Base-by-base conservation (phyloP, 2,329 filamentous ascomycete genomes). In the Nemania sp. region DNA sequence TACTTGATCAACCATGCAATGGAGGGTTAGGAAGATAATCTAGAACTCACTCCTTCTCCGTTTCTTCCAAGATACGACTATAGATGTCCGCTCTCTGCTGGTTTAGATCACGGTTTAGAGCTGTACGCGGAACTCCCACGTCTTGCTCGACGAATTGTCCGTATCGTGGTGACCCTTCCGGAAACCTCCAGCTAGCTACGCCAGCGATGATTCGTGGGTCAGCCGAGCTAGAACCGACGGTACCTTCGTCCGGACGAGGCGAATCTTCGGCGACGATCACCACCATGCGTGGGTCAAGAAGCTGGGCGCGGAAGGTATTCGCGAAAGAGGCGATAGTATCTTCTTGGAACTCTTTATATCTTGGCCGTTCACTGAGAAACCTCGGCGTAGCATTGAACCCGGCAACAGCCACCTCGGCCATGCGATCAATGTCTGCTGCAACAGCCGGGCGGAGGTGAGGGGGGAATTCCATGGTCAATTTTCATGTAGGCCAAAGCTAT, bases 301-400 rank as follows among this genome's bases (percentile, higher is more conserved):
- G 49, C 32, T 60, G 43, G 41, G 43, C 3, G 32, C 43, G 43
- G 57, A 35, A 60, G 35, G 51, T 51, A 18, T 60, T 60, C 49
- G 26, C n/a, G 51, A 51, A 60, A 6, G 27, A 60, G 18, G 57
- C 43, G 22, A 60, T n/a, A 5, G 43, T 43, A 24, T 60, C 43
- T 18, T 49, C 27, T 4, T 18, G 32, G n/a, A 51, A 52, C 1
- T 51, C 57, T 20, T 8, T n/a, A 52, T 60, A 38, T 35, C 27
- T 10, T 22, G 57, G 57, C 57, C 57, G 57, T 51, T 51, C 43
- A 43, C 51, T 51, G 57, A 43, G 57, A 27, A 60, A 60, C 5
- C 35, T 51, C 11, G 51, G 26, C n/a, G 43, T 51, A 13, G 35
- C 43, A 22, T 38, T 60, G 49, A 60, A 60, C n/a, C 57, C 43